Percentiles rank a stretch among this genome's conserved stretches.
phyloP scores from a whole-genome alignment of 495 filamentous ascomycete genomes.

The Tricharina praecox region DNA sequence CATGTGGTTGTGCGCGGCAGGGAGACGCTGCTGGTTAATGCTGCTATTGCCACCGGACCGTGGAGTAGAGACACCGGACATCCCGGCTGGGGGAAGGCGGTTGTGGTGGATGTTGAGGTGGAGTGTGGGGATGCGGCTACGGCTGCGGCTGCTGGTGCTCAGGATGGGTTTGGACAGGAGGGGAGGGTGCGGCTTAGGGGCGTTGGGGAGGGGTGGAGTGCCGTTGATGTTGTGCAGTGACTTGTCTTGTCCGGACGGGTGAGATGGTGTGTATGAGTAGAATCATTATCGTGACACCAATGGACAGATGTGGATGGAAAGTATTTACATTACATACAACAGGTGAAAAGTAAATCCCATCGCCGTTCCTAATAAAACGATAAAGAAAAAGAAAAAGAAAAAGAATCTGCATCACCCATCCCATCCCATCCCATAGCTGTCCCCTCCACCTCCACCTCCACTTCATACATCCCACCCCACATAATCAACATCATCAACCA shows the following conservation, averaged over 20 bases:
- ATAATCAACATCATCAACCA: background rate
- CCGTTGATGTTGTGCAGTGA: background rate
- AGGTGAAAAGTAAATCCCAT: no score
- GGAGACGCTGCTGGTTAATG: conserved; percentile 23
- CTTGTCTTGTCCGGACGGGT: no score
- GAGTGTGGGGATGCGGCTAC: background rate
- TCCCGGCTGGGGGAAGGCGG: conserved; percentile 7
- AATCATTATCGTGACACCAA: no score
- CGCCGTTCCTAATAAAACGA: no score
- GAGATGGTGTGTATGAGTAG: no score
- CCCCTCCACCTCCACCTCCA: no score
- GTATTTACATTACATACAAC: no score
- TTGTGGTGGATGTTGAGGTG: conserved; percentile 18
- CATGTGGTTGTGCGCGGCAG: conserved; percentile 2
- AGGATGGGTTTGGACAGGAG: background rate
- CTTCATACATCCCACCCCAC: no score
- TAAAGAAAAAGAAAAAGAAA: background rate
- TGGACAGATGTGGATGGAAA: no score
- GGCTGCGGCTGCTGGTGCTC: no score
- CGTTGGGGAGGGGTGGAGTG: background rate
- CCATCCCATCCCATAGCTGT: no score
- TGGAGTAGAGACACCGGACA: conserved; percentile 17
- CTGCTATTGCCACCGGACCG: conserved; percentile 9
- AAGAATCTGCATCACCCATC: background rate
- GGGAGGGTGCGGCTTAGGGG: background rate